These are phyloP conservation scores for Brassica hybrid DNA, from an alignment of 441 rosid species.

Conservation along the genomic window DNA sequence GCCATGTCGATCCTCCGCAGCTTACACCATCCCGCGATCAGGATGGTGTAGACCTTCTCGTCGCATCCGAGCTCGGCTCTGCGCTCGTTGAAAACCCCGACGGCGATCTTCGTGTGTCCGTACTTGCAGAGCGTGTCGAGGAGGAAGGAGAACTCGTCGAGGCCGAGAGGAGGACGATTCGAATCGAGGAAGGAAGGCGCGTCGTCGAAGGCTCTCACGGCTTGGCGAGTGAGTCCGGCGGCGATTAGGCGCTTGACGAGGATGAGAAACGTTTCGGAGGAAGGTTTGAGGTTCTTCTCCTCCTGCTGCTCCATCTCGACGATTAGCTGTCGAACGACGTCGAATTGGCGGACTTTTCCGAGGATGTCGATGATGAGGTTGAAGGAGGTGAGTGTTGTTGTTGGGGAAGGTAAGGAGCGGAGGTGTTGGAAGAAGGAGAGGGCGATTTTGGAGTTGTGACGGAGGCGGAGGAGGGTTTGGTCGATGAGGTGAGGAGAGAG, in stretches of 20 bases:
- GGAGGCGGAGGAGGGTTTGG: constrained; percentile 94
- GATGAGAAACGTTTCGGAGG: constrained; percentile 61
- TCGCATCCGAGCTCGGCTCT: constrained; percentile 49
- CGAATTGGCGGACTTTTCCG: constrained; percentile 76
- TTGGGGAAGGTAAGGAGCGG: constrained; percentile 62
- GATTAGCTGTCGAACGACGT: constrained; percentile 74
- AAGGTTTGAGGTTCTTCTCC: constrained; percentile 36
- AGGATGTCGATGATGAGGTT: constrained; percentile 82
- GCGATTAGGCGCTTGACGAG: constrained; percentile 69
- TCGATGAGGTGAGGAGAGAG: constrained; percentile 65
- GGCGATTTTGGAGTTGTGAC: constrained; percentile 78
- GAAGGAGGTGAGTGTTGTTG: constrained; percentile 53
- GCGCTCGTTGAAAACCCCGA: constrained; percentile 64
- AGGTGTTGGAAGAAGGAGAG: constrained; percentile 75
- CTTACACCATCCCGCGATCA: constrained; percentile 86
- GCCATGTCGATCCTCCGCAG: constrained; percentile 78
- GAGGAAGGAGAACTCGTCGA: constrained; percentile 52
- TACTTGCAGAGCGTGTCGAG: constrained; percentile 84
- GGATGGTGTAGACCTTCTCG: constrained; percentile 63
- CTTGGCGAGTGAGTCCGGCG: constrained; percentile 89
- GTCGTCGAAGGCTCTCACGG: constrained; percentile 76
- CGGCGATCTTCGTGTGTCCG: constrained; percentile 69
- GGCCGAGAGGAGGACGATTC: constrained; percentile 4
- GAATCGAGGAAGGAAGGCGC: constrained; percentile 54
- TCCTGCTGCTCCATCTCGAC: constrained; percentile 65